phyloP scores from a whole-genome alignment of 768 basidiomycete species.

The Aureoboletus auriporus region DNA sequence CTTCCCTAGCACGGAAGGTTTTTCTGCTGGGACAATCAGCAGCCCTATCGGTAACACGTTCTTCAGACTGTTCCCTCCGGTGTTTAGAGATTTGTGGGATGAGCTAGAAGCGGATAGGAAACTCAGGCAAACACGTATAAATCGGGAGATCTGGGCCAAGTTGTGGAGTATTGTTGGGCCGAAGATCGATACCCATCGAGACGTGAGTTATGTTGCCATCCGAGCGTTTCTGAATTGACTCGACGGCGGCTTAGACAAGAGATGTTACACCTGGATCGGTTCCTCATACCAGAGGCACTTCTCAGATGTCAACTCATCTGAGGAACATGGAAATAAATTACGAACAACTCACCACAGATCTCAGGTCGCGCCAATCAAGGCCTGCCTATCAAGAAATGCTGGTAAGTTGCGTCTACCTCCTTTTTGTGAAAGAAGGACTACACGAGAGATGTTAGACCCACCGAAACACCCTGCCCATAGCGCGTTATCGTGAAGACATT shows the following conservation, averaged over 20 bases:
- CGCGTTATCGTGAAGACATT: slow-evolving; percentile 73
- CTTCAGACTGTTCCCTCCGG: slow-evolving; percentile 74
- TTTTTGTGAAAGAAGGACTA: neutral
- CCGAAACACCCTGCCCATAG: slow-evolving; percentile 82
- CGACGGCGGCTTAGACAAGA: slow-evolving; percentile 10
- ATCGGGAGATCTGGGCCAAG: slow-evolving; percentile 68
- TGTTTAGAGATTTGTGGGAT: slow-evolving; percentile 89
- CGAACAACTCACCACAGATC: slow-evolving; percentile 54
- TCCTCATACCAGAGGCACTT: slow-evolving; percentile 13
- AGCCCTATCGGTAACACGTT: slow-evolving; percentile 54
- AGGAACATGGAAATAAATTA: slow-evolving; percentile 23
- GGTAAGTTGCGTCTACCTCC: slow-evolving; percentile 40
- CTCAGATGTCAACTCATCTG: slow-evolving; percentile 1
- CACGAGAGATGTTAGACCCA: slow-evolving; percentile 45
- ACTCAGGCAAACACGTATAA: slow-evolving; percentile 53
- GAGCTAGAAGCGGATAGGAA: slow-evolving; percentile 72
- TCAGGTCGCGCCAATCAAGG: slow-evolving; percentile 58
- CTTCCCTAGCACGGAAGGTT: slow-evolving; percentile 60
- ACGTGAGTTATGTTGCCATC: slow-evolving; percentile 35
- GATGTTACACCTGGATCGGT: slow-evolving; percentile 17
- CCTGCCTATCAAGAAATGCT: slow-evolving; percentile 84
- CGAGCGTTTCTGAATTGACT: neutral
- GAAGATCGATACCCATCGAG: slow-evolving; percentile 42
- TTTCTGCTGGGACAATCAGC: slow-evolving; percentile 47
- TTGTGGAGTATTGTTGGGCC: slow-evolving; percentile 58